Conservation (phyloP, 2,329 filamentous ascomycete genomes). For the Monosporascus sp. region DNA sequence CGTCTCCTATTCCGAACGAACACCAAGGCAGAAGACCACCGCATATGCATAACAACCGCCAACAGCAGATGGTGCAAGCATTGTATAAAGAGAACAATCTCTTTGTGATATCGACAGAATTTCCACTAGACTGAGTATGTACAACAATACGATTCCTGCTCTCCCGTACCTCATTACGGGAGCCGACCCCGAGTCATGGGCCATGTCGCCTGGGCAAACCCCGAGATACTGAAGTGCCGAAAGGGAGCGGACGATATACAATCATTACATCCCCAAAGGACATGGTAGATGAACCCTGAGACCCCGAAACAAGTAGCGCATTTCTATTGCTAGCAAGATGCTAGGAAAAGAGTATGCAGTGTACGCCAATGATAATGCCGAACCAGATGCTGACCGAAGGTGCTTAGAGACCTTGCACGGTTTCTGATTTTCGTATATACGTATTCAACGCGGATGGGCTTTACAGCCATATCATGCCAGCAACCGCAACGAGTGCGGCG, state of each 20-base stretch:
- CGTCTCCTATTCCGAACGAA: not conserved
- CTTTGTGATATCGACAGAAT: not conserved
- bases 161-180: no score
- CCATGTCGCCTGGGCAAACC: no score
- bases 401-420: not conserved
- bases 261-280: not conserved
- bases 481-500: slow-evolving; percentile 25
- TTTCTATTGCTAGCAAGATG: not conserved
- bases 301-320: not conserved
- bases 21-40: not conserved
- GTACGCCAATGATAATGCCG: not conserved
- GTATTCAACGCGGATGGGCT: not conserved
- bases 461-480: slow-evolving; percentile 24
- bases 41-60: not conserved
- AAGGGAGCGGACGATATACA: not conserved
- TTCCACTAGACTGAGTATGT: not conserved
- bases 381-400: not conserved
- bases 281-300: not conserved
- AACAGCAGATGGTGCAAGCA: no score
- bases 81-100: no score
- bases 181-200: not conserved
- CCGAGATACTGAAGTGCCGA: not conserved
- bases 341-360: not conserved
- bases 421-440: not conserved
- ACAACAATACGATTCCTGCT: not conserved